Evolutionary conservation across 1,139 yeast genomes (phyloP).

Genomic region (Pichiaceae sp.): DNA sequence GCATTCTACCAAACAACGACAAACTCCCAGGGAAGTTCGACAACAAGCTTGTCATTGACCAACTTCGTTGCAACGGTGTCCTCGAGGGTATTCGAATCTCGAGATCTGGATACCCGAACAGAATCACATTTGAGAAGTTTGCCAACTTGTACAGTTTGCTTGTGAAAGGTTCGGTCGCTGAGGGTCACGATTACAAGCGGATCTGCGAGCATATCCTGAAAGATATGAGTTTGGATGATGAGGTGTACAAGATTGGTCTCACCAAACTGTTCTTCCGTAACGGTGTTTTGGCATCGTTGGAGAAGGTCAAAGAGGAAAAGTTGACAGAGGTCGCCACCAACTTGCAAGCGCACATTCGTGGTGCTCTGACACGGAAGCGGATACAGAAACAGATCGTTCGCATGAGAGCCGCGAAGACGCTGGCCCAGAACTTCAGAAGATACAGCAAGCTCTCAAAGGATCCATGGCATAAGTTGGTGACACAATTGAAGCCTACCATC

Average conservation of each 20-base stretch:
- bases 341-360: conserved; percentile 66
- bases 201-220: conserved; percentile 64
- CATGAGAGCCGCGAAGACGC: conserved; percentile 62
- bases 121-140: conserved; percentile 79
- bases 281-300: conserved; percentile 85
- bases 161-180: conserved; percentile 28
- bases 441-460: conserved; percentile 48
- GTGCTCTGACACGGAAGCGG: conserved; percentile 48
- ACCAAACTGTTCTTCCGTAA: conserved; percentile 91
- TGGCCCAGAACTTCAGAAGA: conserved; percentile 53
- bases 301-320: conserved; percentile 64
- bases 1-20: conserved; percentile 82
- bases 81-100: conserved; percentile 96
- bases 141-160: conserved; percentile 65
- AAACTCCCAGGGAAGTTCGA: conserved; percentile 70
- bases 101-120: conserved; percentile 93
- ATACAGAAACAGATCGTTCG: conserved; percentile 45
- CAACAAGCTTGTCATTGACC: conserved; percentile 72
- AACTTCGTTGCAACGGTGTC: conserved; percentile 94
- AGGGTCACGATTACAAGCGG: conserved; percentile 35
- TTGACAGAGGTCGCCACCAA: conserved; percentile 48
- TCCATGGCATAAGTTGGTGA: conserved; percentile 77
- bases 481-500: conserved; percentile 63
- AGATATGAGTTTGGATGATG: conserved; percentile 51
- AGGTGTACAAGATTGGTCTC: conserved; percentile 66